These are phyloP conservation scores for Fusarium sp. DNA, from an alignment of 2,329 filamentous ascomycete genomes.

Conservation along the genomic window DNA sequence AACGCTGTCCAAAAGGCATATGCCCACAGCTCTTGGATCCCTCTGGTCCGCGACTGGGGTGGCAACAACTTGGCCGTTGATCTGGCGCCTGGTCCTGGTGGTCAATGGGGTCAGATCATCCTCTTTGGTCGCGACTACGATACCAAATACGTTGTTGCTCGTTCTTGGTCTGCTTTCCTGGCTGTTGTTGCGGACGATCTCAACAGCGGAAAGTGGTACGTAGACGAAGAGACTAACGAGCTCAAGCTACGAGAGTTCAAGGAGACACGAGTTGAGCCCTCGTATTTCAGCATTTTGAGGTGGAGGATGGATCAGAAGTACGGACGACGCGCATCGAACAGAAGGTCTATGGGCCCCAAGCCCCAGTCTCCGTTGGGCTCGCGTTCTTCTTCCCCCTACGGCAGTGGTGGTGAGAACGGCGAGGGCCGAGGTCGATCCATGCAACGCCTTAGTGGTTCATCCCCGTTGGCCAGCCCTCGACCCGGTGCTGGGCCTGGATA, in stretches of 20 bases:
- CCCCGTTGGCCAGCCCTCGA: conserved; percentile 71
- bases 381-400: conserved; percentile 70
- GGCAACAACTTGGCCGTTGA: conserved; percentile 97
- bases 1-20: conserved; percentile 92
- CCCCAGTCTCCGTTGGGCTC: conserved; percentile 59
- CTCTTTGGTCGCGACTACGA: conserved; percentile 98
- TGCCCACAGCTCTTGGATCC: conserved; percentile 94
- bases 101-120: conserved; percentile 96
- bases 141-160: conserved; percentile 95
- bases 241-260: conserved; percentile 94
- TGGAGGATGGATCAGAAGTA: conserved; percentile 98
- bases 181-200: conserved; percentile 91
- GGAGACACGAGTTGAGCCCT: conserved; percentile 86
- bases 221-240: conserved; percentile 92
- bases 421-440: conserved; percentile 77
- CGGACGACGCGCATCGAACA: conserved; percentile 70
- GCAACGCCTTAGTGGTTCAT: conserved; percentile 74
- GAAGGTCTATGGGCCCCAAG: conserved; percentile 63
- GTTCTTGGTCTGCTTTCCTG: conserved; percentile 90
- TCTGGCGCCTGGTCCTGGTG: conserved; percentile 86
- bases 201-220: conserved; percentile 86
- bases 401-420: conserved; percentile 69
- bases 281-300: conserved; percentile 92
- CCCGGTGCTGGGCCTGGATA: conserved; percentile 59
- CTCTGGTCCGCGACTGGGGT: conserved; percentile 95